Base-by-base conservation (phyloP, 768 basidiomycete genomes). In the Crucibulum laeve region DNA sequence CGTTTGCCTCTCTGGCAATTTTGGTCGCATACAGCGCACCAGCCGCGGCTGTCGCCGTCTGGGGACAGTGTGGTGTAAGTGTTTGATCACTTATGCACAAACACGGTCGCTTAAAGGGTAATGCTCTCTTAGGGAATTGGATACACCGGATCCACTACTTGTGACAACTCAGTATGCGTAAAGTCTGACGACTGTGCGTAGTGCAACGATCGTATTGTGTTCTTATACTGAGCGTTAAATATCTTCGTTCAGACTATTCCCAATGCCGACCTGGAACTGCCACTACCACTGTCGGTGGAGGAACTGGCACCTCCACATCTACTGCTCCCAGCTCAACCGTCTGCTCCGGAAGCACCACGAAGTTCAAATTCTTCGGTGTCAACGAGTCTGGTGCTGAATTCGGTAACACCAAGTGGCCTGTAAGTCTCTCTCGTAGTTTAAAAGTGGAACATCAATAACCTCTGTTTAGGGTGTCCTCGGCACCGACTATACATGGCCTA, bases 341-440 rank as follows among this genome's bases (percentile, higher is more conserved):
- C 23, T 73, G 73, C 59, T 55, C 70, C 13, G 67, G 68, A 15
- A 50, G 57, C 2, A 46, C 45, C 15, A 79, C 76, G 36, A 80
- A 79, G 57, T 81, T 83, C 71, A 66, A 71, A 54, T 79, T 60
- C 66, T 80, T 81, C 48, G 81, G 80, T 58, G 79, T 81, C 34
- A 81, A 78, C 60, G 60, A 82, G 57, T 73, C 77, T 40, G 78
- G 79, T 50, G 80, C 79, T 32, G 80, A 83, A 57, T 83, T 82
- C 48, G 80, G 80, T 14, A 61, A 68, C 48, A 62, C 51, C 10
- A 60, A 53, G 14, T 67, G 71, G 51, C 80, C 80, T 13, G 80
- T 79, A 43, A 54, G 60, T 34, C 18, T 18, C 15, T n/a, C 43
- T 21, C 19, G 6, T 4, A 25, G 15, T 11, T 7, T 42, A 35